phyloP scores from a whole-genome alignment of 2,329 filamentous ascomycete genomes.

The Sordariomycetes sp. region DNA sequence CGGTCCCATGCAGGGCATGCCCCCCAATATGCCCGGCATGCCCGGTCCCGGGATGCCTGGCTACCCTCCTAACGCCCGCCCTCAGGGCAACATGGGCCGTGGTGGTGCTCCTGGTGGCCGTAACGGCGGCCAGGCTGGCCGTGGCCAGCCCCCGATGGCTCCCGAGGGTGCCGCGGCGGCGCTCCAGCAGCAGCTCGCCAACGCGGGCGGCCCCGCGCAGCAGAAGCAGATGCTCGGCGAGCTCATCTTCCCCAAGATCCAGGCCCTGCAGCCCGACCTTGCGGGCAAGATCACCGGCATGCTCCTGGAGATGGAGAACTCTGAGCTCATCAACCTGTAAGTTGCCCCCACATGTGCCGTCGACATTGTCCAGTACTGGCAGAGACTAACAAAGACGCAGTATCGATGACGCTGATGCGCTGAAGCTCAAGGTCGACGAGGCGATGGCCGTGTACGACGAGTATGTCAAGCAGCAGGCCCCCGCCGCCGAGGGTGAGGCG shows the following conservation, averaged over 20 bases:
- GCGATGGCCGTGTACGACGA: constrained; percentile 96
- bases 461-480: constrained; percentile 78
- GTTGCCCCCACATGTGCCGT: constrained; percentile 24
- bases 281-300: constrained; percentile 99
- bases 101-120: constrained; percentile 23
- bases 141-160: constrained; percentile 17
- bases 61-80: constrained; percentile 42
- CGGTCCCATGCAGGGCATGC: constrained; percentile 64
- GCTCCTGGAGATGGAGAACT: constrained; percentile 98
- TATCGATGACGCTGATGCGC: constrained; percentile 76
- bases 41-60: constrained; percentile 37
- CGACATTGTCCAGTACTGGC: constrained; percentile 1
- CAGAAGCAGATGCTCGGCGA: constrained; percentile 99
- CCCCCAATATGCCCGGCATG: constrained; percentile 44
- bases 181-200: constrained; percentile 45
- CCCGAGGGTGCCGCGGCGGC: constrained; percentile 14
- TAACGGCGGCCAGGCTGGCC: constrained; percentile 32
- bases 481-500: constrained; percentile 22
- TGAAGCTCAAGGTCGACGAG: constrained; percentile 94
- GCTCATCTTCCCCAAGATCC: constrained; percentile 97
- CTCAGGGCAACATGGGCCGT: constrained; percentile 35
- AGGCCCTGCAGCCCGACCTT: constrained; percentile 83
- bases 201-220: constrained; percentile 47
- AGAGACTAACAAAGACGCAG: constrained; percentile 28
- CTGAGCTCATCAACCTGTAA: constrained; percentile 89